Percentiles rank a stretch among this genome's conserved stretches.
Conservation (phyloP, 257 asterid genomes). For the Forsythia viridissima region DNA sequence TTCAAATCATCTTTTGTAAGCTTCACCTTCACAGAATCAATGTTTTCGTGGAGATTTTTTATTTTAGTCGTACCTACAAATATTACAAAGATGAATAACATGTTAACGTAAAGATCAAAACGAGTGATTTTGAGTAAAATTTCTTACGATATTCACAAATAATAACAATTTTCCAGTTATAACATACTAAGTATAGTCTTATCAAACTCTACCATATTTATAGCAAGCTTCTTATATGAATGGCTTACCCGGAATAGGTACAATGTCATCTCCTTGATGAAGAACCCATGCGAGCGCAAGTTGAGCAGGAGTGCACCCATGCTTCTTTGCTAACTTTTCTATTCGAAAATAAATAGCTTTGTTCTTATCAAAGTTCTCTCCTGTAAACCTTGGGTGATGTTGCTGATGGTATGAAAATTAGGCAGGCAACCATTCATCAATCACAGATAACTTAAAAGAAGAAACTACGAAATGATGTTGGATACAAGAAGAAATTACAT, state of each 20-base stretch:
- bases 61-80: slow-evolving; percentile 63
- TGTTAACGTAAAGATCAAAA: background rate
- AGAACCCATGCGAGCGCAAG: slow-evolving; percentile 67
- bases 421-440: slow-evolving; percentile 16
- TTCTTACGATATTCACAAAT: background rate
- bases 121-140: background rate
- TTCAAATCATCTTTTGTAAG: slow-evolving; percentile 49
- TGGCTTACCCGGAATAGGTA: slow-evolving; percentile 59
- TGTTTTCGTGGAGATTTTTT: slow-evolving; percentile 51
- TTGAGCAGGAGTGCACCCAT: slow-evolving; percentile 56
- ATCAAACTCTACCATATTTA: background rate
- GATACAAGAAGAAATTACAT: background rate
- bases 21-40: slow-evolving; percentile 51
- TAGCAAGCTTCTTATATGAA: background rate
- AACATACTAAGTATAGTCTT: background rate
- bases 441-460: background rate
- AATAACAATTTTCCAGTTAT: background rate
- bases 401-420: slow-evolving; percentile 27
- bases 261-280: slow-evolving; percentile 58
- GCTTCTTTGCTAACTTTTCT: slow-evolving; percentile 50
- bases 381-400: slow-evolving; percentile 53
- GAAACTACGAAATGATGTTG: too few relatives aligned
- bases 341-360: slow-evolving; percentile 48
- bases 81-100: background rate
- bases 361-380: slow-evolving; percentile 67